These are phyloP conservation scores for Epichloe gansuensis DNA, from an alignment of 2,329 filamentous ascomycete genomes.

Conservation along the genomic window DNA sequence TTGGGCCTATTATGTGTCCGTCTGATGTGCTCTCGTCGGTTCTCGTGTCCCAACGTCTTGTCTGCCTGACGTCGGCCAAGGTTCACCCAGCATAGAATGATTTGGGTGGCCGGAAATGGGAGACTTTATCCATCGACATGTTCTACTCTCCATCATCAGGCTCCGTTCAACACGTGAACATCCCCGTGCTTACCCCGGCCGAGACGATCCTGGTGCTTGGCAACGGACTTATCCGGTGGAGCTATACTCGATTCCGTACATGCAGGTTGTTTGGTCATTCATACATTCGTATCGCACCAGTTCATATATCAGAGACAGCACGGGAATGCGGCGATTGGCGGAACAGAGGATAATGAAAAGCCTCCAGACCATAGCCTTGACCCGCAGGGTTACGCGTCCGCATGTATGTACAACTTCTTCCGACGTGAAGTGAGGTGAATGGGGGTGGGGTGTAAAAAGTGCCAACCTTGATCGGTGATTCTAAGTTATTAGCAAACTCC, in stretches of 20 bases:
- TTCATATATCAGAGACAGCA: not conserved
- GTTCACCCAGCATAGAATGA: too few species aligned
- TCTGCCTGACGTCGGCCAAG: too few species aligned
- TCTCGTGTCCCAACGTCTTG: too few species aligned
- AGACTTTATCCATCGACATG: not conserved
- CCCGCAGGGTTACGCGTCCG: not conserved
- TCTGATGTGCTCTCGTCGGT: too few species aligned
- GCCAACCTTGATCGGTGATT: not conserved
- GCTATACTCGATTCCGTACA: not conserved
- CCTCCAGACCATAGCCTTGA: not conserved
- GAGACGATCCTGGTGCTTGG: not conserved
- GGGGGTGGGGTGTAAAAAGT: not conserved
- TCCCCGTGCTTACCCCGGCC: not conserved
- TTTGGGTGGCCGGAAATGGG: not conserved
- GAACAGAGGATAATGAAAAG: not conserved
- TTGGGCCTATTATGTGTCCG: not conserved
- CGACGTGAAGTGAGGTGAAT: not conserved
- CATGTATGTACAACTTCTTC: slow-evolving; percentile 1
- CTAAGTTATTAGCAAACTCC: not conserved
- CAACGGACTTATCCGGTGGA: not conserved
- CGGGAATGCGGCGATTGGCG: not conserved
- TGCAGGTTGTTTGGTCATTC: not conserved
- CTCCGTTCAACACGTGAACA: not conserved
- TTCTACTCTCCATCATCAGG: not conserved
- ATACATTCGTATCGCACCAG: not conserved